Percentiles rank a stretch among this genome's conserved stretches.
phyloP scores from a whole-genome alignment of 768 basidiomycete species.

The Russula ochroleuca region DNA sequence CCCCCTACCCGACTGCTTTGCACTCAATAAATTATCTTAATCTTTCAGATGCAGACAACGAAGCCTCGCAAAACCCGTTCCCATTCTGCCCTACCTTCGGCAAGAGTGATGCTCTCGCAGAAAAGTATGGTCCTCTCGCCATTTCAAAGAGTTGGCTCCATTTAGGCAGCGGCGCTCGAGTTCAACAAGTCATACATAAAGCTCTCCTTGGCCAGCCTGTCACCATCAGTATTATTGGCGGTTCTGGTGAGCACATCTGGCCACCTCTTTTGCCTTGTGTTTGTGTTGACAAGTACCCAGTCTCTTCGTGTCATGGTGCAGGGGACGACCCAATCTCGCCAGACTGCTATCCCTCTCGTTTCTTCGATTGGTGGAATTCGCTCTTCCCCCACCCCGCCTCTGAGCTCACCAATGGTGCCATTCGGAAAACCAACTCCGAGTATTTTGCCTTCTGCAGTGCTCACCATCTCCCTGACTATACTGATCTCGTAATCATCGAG shows the following conservation, averaged over 20 bases:
- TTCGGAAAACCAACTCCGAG: conserved; percentile 84
- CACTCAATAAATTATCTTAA: conserved; percentile 84
- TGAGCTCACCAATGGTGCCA: conserved; percentile 95
- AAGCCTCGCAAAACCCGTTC: conserved; percentile 68
- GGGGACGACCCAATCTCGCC: conserved; percentile 86
- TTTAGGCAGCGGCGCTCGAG: conserved; percentile 71
- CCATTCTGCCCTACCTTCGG: conserved; percentile 88
- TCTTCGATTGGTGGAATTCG: conserved; percentile 96
- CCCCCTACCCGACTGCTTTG: conserved; percentile 40
- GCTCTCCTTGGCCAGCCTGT: conserved; percentile 82
- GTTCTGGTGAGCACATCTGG: conserved; percentile 58
- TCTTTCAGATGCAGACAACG: conserved; percentile 34
- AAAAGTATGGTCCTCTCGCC: conserved; percentile 69
- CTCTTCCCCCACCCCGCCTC: conserved; percentile 99
- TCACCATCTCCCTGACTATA: conserved; percentile 90
- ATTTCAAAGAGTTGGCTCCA: conserved; percentile 74
- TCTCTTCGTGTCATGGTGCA: conserved; percentile 90
- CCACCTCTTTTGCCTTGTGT: neutral
- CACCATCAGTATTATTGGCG: conserved; percentile 86
- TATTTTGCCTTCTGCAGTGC: conserved; percentile 94
- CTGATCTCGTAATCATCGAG: conserved; percentile 93
- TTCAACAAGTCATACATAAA: conserved; percentile 78
- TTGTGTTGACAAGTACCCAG: conserved; percentile 39
- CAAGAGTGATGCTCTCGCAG: conserved; percentile 71
- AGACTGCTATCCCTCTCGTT: conserved; percentile 85